Evolutionary conservation across 441 rosid species (phyloP), one percentile per base, ranked within the genome.

Genomic region (Corymbia calophylla): DNA sequence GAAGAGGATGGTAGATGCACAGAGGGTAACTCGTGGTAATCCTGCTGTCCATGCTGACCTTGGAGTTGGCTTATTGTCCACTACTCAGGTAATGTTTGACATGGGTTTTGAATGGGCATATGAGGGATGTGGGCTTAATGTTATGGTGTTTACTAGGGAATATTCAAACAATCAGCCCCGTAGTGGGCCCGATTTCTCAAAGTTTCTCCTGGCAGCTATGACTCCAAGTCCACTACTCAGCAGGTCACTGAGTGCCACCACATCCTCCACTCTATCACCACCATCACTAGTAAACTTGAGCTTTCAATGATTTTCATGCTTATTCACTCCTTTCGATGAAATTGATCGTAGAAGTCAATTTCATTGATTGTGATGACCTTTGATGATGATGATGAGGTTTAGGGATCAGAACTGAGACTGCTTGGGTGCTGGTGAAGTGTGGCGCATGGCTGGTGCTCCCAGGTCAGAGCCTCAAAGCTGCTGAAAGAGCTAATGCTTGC

Each of bases 331-430:
- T 81, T 23, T 47, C 5, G 8, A 16, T 16, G 86, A 49, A 39
- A 39, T 39, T 47, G 53, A 81, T 44, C 18, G 21, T 16, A 64
- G n/a, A 64, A 49, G 39, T 32, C 39, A 53, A 54, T 27, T 48
- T 58, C n/a, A 53, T 39, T 13, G 56, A 73, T 66, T 81, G 39
- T 91, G 70, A 62, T 62, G 32, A 62, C 70, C 2, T 8, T 62
- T 62, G 66, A 29, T 77, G 15, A 66, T 89, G 81, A 21, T 80
- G 53, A 35, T 3, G 66, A 96, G 99, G 98, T 29, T 97, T 98
- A 32, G 99, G 98, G 88, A 97, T 97, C 11, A 98, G 98, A 90
- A 96, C 95, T 9, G 98, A 97, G 95, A 96, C 97, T 66, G 99
- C 98, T 14, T 94, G 97, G 17, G 96, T 95, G 44, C 87, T 96